Evolutionary conservation across 2,329 filamentous ascomycete genomes (phyloP).

Genomic region (Zalaria sp.): DNA sequence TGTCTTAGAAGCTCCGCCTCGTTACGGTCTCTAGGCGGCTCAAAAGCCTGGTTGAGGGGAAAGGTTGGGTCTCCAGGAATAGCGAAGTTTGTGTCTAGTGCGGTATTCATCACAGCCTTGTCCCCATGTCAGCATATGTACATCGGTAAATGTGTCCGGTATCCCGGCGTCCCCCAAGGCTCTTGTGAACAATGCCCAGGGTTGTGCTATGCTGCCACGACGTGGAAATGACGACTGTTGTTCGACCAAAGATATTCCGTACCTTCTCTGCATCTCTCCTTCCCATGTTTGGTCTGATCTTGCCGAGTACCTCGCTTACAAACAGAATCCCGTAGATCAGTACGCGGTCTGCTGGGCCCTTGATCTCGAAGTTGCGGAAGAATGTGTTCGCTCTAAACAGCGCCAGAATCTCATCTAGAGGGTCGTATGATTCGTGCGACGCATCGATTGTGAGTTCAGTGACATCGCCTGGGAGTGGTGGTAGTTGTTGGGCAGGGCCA

Average conservation of each 20-base stretch:
- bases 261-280: constrained; percentile 54
- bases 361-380: constrained; percentile 99
- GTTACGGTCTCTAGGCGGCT: constrained; percentile 71
- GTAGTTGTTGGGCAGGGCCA: constrained; percentile 81
- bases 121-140: background rate
- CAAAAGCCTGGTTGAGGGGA: constrained; percentile 93
- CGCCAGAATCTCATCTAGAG: constrained; percentile 81
- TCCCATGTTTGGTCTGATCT: constrained; percentile 64
- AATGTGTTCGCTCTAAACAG: constrained; percentile 97
- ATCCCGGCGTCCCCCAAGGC: background rate
- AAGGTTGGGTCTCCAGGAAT: constrained; percentile 88
- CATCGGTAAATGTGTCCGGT: background rate
- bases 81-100: constrained; percentile 85
- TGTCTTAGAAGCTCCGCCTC: constrained; percentile 79
- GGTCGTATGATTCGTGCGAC: constrained; percentile 87
- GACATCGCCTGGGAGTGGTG: constrained; percentile 39
- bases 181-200: too few relatives aligned
- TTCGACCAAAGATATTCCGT: background rate
- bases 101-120: constrained; percentile 72
- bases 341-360: constrained; percentile 84
- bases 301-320: constrained; percentile 75
- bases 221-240: too few relatives aligned
- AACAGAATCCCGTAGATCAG: constrained; percentile 95
- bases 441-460: constrained; percentile 52
- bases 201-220: too few relatives aligned